These are phyloP conservation scores for Biscutella auriculata DNA, from an alignment of 441 rosid genomes.

Conservation along the genomic window DNA sequence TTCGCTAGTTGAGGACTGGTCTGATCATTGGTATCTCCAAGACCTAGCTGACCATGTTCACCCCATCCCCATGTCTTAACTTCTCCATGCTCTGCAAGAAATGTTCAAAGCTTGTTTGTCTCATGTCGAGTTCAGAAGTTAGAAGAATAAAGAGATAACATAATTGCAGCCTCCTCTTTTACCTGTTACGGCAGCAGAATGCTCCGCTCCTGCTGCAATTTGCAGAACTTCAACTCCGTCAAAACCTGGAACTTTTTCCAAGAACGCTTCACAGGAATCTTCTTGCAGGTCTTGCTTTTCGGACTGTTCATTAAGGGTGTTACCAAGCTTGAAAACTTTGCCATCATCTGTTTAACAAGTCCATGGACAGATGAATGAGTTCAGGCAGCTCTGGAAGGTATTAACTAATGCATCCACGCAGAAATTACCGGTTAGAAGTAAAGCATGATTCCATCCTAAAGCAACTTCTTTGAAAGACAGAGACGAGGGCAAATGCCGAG, in stretches of 20 bases:
- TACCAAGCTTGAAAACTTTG: slow-evolving; percentile 55
- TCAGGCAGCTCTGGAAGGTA: neutral
- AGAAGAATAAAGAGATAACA: neutral
- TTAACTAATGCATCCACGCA: neutral
- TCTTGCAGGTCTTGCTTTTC: slow-evolving; percentile 20
- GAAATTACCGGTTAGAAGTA: slow-evolving; percentile 46
- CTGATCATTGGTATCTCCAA: slow-evolving; percentile 51
- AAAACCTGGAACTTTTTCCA: slow-evolving; percentile 36
- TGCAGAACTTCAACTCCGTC: slow-evolving; percentile 35
- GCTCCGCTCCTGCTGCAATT: slow-evolving; percentile 86
- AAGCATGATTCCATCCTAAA: slow-evolving; percentile 79
- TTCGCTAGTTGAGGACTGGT: slow-evolving; percentile 35
- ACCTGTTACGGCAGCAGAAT: slow-evolving; percentile 67
- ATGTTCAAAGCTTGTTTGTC: neutral
- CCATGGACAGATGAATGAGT: neutral
- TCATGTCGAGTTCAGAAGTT: neutral
- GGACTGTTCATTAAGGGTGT: slow-evolving; percentile 31
- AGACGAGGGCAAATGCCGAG: slow-evolving; percentile 32
- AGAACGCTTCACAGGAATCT: slow-evolving; percentile 20
- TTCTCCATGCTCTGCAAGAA: slow-evolving; percentile 40
- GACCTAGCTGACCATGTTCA: slow-evolving; percentile 88
- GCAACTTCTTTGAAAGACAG: slow-evolving; percentile 26
- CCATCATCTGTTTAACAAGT: slow-evolving; percentile 38
- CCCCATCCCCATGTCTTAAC: slow-evolving; percentile 94
- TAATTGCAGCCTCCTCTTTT: neutral